Base-by-base conservation (phyloP, 2,329 filamentous ascomycete species). In the Penicillium sp. region DNA sequence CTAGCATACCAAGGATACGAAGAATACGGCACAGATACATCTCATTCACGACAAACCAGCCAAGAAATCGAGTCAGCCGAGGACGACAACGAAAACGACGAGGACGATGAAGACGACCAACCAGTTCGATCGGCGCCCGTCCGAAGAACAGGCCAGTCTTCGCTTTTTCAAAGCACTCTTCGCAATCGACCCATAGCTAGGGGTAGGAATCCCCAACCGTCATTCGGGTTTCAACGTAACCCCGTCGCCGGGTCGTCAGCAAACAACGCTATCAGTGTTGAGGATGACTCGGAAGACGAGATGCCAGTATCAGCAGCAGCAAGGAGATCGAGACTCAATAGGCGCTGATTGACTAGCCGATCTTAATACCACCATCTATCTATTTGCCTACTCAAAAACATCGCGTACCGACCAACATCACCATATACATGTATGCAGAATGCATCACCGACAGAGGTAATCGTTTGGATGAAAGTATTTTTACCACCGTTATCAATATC, bases 241-340 rank as follows among this genome's bases (percentile, higher is more conserved):
- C 5, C 18, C 3, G 28, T 56, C 8, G 50, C 57, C 21, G 65
- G 66, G 20, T 62, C 63, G n/a, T 64, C 65, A 40, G 57, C 48
- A 3, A 47, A 23, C 21, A 62, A 65, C 55, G 65, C 66, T 16
- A 68, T 70, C 30, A 53, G 51, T 38, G n/a, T 67, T 7, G 64
- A 68, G 18, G 64, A 66, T 52, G 66, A 68, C 30, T 69, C 66
- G 24, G 68, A 71, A 33, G 66, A 69, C 16, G 35, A 59, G 24
- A 58, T 54, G 56, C 56, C 56, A n/a, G 38, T 58, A 0, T 45
- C 56, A 21, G 45, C 52, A 12, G 24, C 40, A n/a, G 45, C 59
- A 14, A 65, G 63, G 51, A 63, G 65, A 61, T 51, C 55, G 47
- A 59, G 65, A 49, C 59, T 47, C 43, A 60, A 61, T 47, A 59